Base-by-base conservation (phyloP, 1,284 basidiomycete genomes). In the Trametes polyzona region DNA sequence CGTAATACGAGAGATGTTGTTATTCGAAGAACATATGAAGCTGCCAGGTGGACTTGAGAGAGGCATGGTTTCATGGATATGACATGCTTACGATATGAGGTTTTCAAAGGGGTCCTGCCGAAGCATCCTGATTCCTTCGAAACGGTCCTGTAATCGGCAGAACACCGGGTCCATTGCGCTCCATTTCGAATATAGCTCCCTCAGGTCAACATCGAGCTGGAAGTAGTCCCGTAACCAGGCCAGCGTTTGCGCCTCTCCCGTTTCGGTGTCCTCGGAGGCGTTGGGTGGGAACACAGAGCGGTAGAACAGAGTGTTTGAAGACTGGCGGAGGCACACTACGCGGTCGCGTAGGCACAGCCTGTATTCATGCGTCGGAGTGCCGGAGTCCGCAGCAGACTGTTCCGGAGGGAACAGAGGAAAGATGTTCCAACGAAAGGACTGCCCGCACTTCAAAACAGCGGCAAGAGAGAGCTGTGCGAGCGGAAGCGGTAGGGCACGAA, bases 1-100 rank as follows among this genome's bases (percentile, higher is more conserved):
- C 4, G 92, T 91, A 68, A 97, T 98, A 1, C 95, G 88, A 2
- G 84, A 75, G 48, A 98, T 99, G 67, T 99, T 96, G 72, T 99
- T 99, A 69, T 98, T 99, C 1, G 95, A 94, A 16, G 95, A 98
- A 69, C 96, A 99, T 63, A 99, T 98, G 76, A 99, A 99, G 9
- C 95, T 96, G 61, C 3, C 41, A 62, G 37, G 19, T 33, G 36
- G 32, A 10, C 26, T 19, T 17, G 16, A 43, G 27, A 55, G 43
- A 44, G 7, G 11, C n/a, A 33, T n/a, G 12, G 29, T 16, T 19
- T n/a, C 19, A 42, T 19, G 47, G 48, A 17, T n/a, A n/a, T n/a
- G 11, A 52, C 27, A 42, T 39, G 84, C 92, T 66, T 71, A 96
- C 94, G 92, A 93, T 40, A 97, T 76, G 24, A 97, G 80, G 66